A percentile compares a stretch with the other conserved stretches of the same genome.
Conservation (phyloP, 1,284 basidiomycete genomes). For the Leccinum griseonigrum region DNA sequence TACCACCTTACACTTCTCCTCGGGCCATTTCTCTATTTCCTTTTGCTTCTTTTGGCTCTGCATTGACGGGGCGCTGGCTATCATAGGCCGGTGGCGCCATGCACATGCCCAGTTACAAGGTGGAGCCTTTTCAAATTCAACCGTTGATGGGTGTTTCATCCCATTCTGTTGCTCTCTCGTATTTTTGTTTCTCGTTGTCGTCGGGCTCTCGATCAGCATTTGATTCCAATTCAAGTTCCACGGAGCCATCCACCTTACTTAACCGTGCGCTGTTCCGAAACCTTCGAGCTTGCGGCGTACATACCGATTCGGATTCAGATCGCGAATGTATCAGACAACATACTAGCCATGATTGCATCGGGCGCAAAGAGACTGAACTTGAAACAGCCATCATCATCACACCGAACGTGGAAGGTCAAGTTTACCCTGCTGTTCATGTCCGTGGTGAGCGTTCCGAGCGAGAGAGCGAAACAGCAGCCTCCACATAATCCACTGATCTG, state of each 20-base stretch:
- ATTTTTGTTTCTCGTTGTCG: not conserved
- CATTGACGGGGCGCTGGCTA: not conserved
- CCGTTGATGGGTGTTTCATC: not conserved
- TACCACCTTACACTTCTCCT: not conserved
- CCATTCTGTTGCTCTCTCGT: not conserved
- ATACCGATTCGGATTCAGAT: not conserved
- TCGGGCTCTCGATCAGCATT: not conserved
- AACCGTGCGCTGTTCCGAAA: not conserved
- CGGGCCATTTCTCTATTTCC: not conserved
- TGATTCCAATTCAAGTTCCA: not conserved
- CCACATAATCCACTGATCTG: not conserved
- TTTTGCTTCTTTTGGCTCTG: not conserved
- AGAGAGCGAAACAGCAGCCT: not conserved
- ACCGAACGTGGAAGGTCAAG: not conserved
- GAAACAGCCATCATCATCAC: not conserved
- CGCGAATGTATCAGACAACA: not conserved
- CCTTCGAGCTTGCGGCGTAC: not conserved
- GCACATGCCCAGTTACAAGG: conserved; percentile 9
- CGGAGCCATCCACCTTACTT: not conserved
- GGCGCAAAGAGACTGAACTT: not conserved
- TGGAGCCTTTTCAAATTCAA: conserved; percentile 26
- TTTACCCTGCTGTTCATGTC: not conserved
- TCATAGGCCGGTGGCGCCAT: not conserved
- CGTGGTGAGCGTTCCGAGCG: not conserved
- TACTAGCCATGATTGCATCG: not conserved